Conservation (phyloP, 164 flowering plant genomes). For the Vitis amurensis region DNA sequence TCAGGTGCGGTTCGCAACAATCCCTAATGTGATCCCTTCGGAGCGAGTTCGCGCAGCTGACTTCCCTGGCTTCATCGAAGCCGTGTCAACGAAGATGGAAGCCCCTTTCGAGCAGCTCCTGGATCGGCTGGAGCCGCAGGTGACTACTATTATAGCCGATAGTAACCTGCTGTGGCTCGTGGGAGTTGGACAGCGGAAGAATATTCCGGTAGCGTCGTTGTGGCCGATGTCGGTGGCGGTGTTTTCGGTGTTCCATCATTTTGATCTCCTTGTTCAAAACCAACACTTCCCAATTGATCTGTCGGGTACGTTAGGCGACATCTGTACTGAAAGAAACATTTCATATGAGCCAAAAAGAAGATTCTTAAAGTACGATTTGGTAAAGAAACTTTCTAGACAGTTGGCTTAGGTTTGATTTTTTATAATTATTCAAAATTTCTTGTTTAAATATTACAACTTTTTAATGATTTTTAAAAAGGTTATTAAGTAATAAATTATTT, state of each 20-base stretch:
- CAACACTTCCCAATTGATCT: slow-evolving; percentile 9
- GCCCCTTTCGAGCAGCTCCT: slow-evolving; percentile 61
- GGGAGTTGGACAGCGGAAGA: slow-evolving; percentile 29
- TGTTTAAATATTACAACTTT: too few relatives aligned
- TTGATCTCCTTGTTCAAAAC: slow-evolving; percentile 10
- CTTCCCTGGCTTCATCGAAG: slow-evolving; percentile 49
- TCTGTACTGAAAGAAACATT: too few relatives aligned
- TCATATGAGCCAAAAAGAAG: too few relatives aligned
- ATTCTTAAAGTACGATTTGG: too few relatives aligned
- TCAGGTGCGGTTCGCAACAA: slow-evolving; percentile 39
- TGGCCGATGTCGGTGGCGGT: slow-evolving; percentile 16
- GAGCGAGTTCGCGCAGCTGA: slow-evolving; percentile 52
- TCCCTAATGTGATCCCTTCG: slow-evolving; percentile 82
- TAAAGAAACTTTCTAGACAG: too few relatives aligned
- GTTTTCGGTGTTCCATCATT: slow-evolving; percentile 10
- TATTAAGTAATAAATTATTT: too few relatives aligned
- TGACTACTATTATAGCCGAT: slow-evolving; percentile 46
- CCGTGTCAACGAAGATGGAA: slow-evolving; percentile 50
- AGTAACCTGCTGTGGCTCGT: slow-evolving; percentile 45
- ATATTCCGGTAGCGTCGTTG: slow-evolving; percentile 25
- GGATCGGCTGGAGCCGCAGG: slow-evolving; percentile 35
- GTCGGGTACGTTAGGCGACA: slow-evolving; percentile 4
- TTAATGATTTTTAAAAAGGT: too few relatives aligned
- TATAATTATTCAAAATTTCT: too few relatives aligned
- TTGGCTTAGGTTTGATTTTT: too few relatives aligned